These are phyloP conservation scores for Leishmania turanica DNA, from an alignment of 208 protist genomes.

Conservation along the genomic window DNA sequence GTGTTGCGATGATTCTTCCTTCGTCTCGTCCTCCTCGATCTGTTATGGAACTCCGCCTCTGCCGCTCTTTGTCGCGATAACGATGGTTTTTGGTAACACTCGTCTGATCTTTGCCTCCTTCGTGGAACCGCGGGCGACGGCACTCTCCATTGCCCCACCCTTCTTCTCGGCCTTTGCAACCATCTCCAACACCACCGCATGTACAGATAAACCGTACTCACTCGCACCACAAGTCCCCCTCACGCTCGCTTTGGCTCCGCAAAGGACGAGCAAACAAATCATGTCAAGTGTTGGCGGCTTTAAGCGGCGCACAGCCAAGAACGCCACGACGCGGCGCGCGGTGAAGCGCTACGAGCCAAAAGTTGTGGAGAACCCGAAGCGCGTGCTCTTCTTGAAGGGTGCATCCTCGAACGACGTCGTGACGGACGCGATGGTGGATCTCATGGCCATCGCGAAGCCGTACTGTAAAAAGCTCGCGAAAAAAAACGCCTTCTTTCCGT, in stretches of 20 bases:
- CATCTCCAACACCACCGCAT: background rate
- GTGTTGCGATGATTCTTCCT: background rate
- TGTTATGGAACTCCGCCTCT: background rate
- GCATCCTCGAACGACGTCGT: conserved; percentile 66
- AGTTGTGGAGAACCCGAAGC: conserved; percentile 88
- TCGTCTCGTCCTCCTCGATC: too few relatives aligned
- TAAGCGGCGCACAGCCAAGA: conserved; percentile 74
- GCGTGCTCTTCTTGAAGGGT: conserved; percentile 74
- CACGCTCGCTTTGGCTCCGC: too few relatives aligned
- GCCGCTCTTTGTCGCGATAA: background rate
- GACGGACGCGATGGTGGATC: conserved; percentile 72
- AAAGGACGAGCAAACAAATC: background rate
- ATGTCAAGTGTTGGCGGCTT: conserved; percentile 70
- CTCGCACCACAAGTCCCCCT: background rate
- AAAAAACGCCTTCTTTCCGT: conserved; percentile 85
- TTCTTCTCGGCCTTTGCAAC: too few relatives aligned
- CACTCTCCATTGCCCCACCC: background rate
- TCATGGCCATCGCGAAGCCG: conserved; percentile 79
- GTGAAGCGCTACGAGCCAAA: conserved; percentile 89
- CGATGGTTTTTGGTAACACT: background rate
- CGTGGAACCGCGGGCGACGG: background rate
- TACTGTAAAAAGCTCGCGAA: conserved; percentile 83
- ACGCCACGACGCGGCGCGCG: conserved; percentile 57
- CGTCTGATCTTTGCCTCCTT: background rate
- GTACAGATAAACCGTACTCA: background rate